Evolutionary conservation across 768 basidiomycete species (phyloP), one percentile per base, ranked within the genome.

Genomic region (Clathrus columnatus): DNA sequence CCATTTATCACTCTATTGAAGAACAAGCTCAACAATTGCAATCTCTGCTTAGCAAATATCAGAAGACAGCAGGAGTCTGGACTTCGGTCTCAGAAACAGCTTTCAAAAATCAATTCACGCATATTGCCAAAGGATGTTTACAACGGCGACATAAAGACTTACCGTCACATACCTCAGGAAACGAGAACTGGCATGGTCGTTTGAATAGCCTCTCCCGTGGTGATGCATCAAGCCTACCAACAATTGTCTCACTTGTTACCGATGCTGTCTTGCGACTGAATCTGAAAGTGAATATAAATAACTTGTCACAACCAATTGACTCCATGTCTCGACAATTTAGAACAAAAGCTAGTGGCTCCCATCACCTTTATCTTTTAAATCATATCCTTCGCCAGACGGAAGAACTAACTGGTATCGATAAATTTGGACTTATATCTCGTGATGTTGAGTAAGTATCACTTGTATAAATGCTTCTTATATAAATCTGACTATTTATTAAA

Each of bases 151-250:
- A 50, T n/a, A 8, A 8, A 23, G 26, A 20, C 28, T 28, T 21
- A 8, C 20, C 20, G 10, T 50, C 23, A n/a, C 48, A 50, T 28
- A 50, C 48, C 48, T 50, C 48, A 7, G 48, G 48, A 28, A 50
- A 50, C n/a, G 48, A 50, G n/a, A 50, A 50, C 27, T 50, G 48
- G 48, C 18, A 50, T 50, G 48, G 11, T 8, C 18, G 48, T 23
- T 28, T 50, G 17, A 50, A 50, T 50, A 8, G 6, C 5, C 48
- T 50, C 20, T 11, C 11, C 10, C 18, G 48, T n/a, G 48, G 48
- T 8, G 28, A 50, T 50, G 48, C 48, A 5, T 50, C 48, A 5
- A 50, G 48, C 26, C 23, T 50, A n/a, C 21, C 26, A 23, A 50
- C 48, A 5, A 23, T 50, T 21, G 48, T n/a, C 7, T 20, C 20